Evolutionary conservation across 2,329 filamentous ascomycete genomes (phyloP).

Genomic region (Colletotrichum chrysophilum): DNA sequence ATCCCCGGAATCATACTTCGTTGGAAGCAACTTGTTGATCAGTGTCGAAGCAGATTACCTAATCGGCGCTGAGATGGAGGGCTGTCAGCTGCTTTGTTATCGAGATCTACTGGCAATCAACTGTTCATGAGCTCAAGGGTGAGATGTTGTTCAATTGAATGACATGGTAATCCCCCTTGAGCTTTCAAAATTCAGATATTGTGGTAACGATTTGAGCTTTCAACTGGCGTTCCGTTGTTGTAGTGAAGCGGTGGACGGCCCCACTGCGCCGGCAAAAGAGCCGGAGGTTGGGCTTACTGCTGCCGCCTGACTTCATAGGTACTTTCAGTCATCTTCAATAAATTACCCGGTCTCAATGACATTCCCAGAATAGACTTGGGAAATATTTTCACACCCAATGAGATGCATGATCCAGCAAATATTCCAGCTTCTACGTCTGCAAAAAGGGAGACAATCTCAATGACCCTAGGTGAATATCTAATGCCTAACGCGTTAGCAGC

Average conservation of each 20-base stretch:
- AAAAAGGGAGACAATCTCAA: neutral
- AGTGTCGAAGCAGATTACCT: neutral
- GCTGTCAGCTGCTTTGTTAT: neutral
- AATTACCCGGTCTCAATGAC: neutral
- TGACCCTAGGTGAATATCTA: neutral
- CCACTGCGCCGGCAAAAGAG: neutral
- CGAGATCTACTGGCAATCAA: neutral
- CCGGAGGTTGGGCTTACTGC: neutral
- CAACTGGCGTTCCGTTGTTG: neutral
- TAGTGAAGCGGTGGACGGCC: neutral
- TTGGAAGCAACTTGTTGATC: neutral
- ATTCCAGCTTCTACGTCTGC: neutral
- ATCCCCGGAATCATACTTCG: neutral
- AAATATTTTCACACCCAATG: neutral
- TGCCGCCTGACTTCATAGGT: neutral
- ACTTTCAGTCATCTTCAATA: neutral
- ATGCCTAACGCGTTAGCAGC: neutral
- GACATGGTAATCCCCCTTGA: rapidly evolving
- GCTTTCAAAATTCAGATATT: neutral
- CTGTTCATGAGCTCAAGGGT: neutral
- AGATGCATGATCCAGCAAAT: neutral
- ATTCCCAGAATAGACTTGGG: rapidly evolving
- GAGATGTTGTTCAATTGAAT: neutral
- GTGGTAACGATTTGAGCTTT: no score
- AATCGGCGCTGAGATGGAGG: neutral